Conservation (phyloP, 805 yeast species). For the Wilhelminamyces savonicus region DNA sequence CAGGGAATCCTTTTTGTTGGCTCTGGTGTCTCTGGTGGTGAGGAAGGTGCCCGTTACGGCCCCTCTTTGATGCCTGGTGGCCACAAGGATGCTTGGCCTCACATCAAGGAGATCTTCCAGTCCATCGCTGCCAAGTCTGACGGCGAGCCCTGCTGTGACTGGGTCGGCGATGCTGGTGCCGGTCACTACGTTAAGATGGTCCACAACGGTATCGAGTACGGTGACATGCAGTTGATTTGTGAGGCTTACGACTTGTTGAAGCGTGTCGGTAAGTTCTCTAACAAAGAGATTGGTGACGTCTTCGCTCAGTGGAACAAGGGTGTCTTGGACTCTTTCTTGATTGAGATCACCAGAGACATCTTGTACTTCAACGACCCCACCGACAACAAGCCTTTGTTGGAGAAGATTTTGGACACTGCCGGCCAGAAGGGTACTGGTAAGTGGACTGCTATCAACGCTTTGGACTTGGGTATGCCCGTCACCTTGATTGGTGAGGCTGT, state of each 20-base stretch:
- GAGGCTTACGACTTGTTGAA: constrained; percentile 97
- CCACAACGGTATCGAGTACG: constrained; percentile 99
- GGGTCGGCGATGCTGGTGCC: constrained; percentile 99
- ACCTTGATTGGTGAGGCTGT: constrained; percentile 99
- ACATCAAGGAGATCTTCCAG: constrained; percentile 94
- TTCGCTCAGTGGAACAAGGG: constrained; percentile 94
- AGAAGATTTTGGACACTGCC: constrained; percentile 93
- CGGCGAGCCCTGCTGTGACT: constrained; percentile 99
- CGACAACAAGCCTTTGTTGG: constrained; percentile 90
- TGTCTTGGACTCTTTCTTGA: constrained; percentile 92
- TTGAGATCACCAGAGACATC: constrained; percentile 95
- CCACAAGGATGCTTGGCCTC: constrained; percentile 97
- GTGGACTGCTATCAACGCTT: constrained; percentile 98
- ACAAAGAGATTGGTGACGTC: constrained; percentile 90
- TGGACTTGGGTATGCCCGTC: constrained; percentile 97
- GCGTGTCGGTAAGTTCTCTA: constrained; percentile 84
- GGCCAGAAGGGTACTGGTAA: constrained; percentile 99
- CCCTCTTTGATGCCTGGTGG: constrained; percentile 99
- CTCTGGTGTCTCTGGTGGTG: constrained; percentile 99
- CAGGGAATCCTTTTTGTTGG: constrained; percentile 93
- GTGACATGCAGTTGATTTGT: constrained; percentile 98
- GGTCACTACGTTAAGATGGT: constrained; percentile 99
- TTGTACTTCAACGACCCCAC: constrained; percentile 76
- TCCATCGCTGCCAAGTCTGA: constrained; percentile 92
- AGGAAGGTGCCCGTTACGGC: constrained; percentile 99